Conservation (phyloP, 2,329 filamentous ascomycete species). For the Fusarium sp. region DNA sequence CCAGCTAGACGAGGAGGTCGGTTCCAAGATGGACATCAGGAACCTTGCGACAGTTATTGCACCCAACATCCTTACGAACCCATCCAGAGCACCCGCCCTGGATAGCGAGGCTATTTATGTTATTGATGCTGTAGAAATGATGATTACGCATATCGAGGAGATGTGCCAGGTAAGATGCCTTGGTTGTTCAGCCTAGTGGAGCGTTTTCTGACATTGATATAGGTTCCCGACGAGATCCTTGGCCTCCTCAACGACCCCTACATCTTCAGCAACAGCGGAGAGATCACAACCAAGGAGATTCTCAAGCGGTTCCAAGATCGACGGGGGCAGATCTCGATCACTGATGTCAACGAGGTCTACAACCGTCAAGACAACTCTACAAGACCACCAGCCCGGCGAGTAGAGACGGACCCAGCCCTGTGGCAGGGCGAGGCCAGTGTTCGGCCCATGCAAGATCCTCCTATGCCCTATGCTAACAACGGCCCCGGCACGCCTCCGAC, state of each 20-base stretch:
- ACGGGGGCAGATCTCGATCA: slow-evolving; percentile 67
- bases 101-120: slow-evolving; percentile 92
- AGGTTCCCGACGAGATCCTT: slow-evolving; percentile 95
- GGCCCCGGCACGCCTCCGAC: slow-evolving; percentile 62
- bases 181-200: slow-evolving; percentile 26
- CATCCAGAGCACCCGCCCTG: slow-evolving; percentile 72
- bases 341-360: slow-evolving; percentile 68
- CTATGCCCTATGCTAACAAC: slow-evolving; percentile 52
- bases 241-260: slow-evolving; percentile 85
- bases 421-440: slow-evolving; percentile 89
- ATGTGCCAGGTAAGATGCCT: slow-evolving; percentile 87
- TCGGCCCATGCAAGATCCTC: slow-evolving; percentile 77
- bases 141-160: slow-evolving; percentile 93
- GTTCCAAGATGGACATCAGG: slow-evolving; percentile 99
- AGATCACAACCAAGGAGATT: slow-evolving; percentile 97
- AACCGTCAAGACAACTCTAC: slow-evolving; percentile 69
- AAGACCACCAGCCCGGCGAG: slow-evolving; percentile 68
- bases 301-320: slow-evolving; percentile 92
- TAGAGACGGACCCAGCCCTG: slow-evolving; percentile 88
- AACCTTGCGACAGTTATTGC: slow-evolving; percentile 98
- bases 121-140: slow-evolving; percentile 89
- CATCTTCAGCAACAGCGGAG: slow-evolving; percentile 83
- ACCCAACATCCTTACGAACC: slow-evolving; percentile 89
- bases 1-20: slow-evolving; percentile 94
- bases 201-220: slow-evolving; percentile 24